These are phyloP conservation scores for Peronospora destructor DNA, from an alignment of 352 stramenopile genomes.

Conservation along the genomic window DNA sequence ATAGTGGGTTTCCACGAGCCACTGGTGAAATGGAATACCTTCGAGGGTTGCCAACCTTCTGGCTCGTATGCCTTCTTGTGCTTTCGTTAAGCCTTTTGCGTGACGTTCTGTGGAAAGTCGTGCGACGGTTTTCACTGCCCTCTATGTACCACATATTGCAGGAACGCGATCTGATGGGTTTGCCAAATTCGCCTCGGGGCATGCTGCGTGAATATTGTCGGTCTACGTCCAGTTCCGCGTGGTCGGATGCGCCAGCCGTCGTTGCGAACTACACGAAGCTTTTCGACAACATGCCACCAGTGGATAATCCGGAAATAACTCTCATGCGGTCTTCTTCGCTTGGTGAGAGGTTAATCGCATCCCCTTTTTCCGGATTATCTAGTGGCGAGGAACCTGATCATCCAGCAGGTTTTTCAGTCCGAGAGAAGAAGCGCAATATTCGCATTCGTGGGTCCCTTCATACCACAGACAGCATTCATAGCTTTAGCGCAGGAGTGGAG, in stretches of 20 bases:
- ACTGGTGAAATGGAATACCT: constrained; percentile 67
- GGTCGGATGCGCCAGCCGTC: constrained; percentile 36
- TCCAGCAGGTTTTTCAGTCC: constrained; percentile 7
- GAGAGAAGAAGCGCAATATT: constrained; percentile 33
- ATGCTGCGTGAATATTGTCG: constrained; percentile 35
- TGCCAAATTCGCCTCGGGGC: constrained; percentile 52
- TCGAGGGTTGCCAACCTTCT: constrained; percentile 51
- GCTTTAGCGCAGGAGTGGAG: constrained; percentile 12
- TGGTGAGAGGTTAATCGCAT: constrained; percentile 46
- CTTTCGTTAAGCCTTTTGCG: constrained; percentile 54
- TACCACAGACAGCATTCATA: constrained; percentile 16
- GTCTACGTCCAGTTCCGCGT: constrained; percentile 17
- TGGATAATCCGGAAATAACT: constrained; percentile 49
- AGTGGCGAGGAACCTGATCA: constrained; percentile 16
- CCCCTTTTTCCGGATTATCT: constrained; percentile 15
- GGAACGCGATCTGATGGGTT: constrained; percentile 56
- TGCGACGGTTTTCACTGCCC: constrained; percentile 53
- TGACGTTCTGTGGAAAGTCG: constrained; percentile 65
- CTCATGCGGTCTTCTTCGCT: constrained; percentile 54
- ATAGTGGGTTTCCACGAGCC: constrained; percentile 47
- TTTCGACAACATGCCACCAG: constrained; percentile 36
- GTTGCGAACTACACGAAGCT: constrained; percentile 49
- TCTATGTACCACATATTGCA: constrained; percentile 77
- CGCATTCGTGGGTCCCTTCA: constrained; percentile 55
- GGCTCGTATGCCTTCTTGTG: constrained; percentile 53